Conservation (phyloP, 495 filamentous ascomycete species). For the Rusavskia elegans region DNA sequence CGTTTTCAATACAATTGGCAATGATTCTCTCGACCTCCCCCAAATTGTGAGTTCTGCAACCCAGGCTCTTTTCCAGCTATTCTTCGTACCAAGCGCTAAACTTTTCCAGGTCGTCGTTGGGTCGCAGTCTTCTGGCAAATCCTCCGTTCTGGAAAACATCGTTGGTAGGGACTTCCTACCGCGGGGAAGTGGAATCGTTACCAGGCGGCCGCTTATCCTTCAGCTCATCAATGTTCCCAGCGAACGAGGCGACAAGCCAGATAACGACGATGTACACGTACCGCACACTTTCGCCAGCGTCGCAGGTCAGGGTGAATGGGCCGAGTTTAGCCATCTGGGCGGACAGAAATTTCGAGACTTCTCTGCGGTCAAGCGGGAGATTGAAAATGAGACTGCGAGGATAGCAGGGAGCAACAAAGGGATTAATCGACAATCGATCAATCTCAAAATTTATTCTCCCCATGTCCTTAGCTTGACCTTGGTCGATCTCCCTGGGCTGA, state of each 20-base stretch:
- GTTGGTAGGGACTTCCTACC: slow-evolving; percentile 95
- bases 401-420: slow-evolving; percentile 98
- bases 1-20: slow-evolving; percentile 98
- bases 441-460: slow-evolving; percentile 96
- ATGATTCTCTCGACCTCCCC: slow-evolving; percentile 90
- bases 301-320: slow-evolving; percentile 71
- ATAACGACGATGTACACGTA: slow-evolving; percentile 44
- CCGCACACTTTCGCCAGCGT: slow-evolving; percentile 57
- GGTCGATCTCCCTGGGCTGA: slow-evolving; percentile 90
- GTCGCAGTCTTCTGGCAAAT: slow-evolving; percentile 97
- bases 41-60: slow-evolving; percentile 69
- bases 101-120: slow-evolving; percentile 77
- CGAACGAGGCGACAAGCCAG: slow-evolving; percentile 53
- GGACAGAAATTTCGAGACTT: slow-evolving; percentile 88
- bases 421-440: slow-evolving; percentile 94
- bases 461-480: slow-evolving; percentile 92
- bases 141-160: slow-evolving; percentile 98
- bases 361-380: slow-evolving; percentile 81
- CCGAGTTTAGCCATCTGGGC: slow-evolving; percentile 90
- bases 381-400: slow-evolving; percentile 87
- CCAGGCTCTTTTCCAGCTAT: not conserved
- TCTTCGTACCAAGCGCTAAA: slow-evolving; percentile 1
- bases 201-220: slow-evolving; percentile 80
- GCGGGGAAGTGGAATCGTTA: slow-evolving; percentile 92
- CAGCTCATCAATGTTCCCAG: slow-evolving; percentile 95